Conservation (phyloP, 2,329 filamentous ascomycete species). For the Penicillium hordei region DNA sequence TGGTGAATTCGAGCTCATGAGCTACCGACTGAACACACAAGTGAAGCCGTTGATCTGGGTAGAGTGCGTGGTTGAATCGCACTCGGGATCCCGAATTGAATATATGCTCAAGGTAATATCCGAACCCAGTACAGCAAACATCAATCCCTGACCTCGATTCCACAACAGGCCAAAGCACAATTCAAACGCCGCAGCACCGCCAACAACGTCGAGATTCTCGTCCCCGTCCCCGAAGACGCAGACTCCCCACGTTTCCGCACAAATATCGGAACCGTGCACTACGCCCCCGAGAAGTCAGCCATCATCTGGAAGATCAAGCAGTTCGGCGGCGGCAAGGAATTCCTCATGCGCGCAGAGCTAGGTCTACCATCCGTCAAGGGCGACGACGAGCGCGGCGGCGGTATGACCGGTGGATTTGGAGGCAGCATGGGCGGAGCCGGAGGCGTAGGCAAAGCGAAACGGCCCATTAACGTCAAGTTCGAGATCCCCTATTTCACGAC, state of each 20-base stretch:
- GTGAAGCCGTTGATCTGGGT: constrained; percentile 99
- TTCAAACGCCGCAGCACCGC: constrained; percentile 97
- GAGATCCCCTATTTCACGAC: constrained; percentile 99
- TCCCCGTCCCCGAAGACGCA: constrained; percentile 95
- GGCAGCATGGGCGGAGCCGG: constrained; percentile 92
- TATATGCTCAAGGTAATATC: constrained; percentile 86
- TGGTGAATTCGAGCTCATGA: constrained; percentile 99
- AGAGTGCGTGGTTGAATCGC: constrained; percentile 93
- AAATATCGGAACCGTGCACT: constrained; percentile 95
- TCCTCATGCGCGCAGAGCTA: constrained; percentile 95
- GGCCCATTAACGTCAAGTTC: constrained; percentile 98
- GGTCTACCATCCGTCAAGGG: constrained; percentile 91
- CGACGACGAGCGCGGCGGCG: constrained; percentile 91
- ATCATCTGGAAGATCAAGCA: constrained; percentile 99
- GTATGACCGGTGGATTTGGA: constrained; percentile 96
- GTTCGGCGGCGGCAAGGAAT: constrained; percentile 97
- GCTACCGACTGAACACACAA: constrained; percentile 95
- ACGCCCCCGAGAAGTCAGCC: constrained; percentile 93
- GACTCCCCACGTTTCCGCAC: constrained; percentile 95
- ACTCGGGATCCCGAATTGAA: constrained; percentile 92
- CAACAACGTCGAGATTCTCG: constrained; percentile 97
- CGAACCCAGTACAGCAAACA: not conserved
- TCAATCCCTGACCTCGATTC: not conserved
- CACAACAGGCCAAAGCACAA: constrained; percentile 73
- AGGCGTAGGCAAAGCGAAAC: constrained; percentile 79